Base-by-base conservation (phyloP, 179 eudicot species). In the Gypsophila paniculata region DNA sequence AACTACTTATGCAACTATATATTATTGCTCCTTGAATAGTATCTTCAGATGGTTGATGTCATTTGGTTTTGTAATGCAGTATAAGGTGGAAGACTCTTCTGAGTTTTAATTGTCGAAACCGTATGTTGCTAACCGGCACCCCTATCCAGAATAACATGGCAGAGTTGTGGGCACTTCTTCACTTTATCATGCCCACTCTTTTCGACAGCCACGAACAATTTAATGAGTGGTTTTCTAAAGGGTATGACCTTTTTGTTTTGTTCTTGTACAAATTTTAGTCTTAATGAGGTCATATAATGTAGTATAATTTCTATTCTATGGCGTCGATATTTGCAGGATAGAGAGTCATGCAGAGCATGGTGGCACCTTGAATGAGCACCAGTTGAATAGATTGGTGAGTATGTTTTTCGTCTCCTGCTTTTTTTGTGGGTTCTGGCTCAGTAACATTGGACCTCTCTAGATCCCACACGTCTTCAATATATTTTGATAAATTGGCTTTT, bases 311-410 rank as follows among this genome's bases (percentile, higher is more conserved):
- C 52, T 39, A 69, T 72, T 34, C 69, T 42, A 73, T 80, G 72
- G 44, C 59, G 71, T 54, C 68, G 19, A 19, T 71, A 42, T 77
- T 17, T 76, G 68, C 90, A 94, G 99, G 82, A 94, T 94, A 63
- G 99, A 94, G 84, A 84, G 87, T 82, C 99, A 94, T 84, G 99
- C 99, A 17, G 99, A 94, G 75, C 99, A 94, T 80, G 99, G 99
- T 67, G 99, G 99, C 78, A 91, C 99, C 61, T 89, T 94, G 75
- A 94, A 94, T 74, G 99, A 94, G 76, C 99, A 94, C 77, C 99
- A 94, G 87, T 86, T 94, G 71, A 94, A 82, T 77, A 87, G 99
- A 89, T 75, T 94, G 97, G 99, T 94, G 77, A 86, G 93, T 78
- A 46, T 61, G 51, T 62, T 64, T 65, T 38, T 29, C n/a, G n/a